A percentile compares a stretch with the other conserved stretches of the same genome.
phyloP scores from a whole-genome alignment of 306 rosid species.

The Trifolium subterraneum region DNA sequence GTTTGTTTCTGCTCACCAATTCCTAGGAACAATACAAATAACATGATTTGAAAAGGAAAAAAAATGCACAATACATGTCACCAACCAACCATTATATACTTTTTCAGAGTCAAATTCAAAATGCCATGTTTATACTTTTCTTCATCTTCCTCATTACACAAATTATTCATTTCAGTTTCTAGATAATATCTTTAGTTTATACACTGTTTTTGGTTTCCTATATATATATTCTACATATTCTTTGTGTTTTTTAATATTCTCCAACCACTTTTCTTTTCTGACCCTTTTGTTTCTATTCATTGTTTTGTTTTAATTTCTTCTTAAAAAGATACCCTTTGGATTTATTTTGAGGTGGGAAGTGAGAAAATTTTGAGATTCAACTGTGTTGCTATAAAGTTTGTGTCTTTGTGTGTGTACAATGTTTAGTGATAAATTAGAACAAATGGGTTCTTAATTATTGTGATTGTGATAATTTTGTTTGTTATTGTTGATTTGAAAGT shows the following conservation, averaged over 20 bases:
- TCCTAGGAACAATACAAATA: background rate
- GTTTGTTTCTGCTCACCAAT: background rate
- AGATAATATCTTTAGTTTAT: background rate
- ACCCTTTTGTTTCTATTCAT: constrained; percentile 19
- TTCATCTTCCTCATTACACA: constrained; percentile 2
- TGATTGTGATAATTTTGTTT: constrained; percentile 33
- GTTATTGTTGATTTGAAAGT: constrained; percentile 34
- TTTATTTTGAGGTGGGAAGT: constrained; percentile 25
- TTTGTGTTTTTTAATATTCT: background rate
- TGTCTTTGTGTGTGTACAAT: background rate
- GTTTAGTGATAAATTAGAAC: background rate
- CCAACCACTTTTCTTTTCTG: background rate
- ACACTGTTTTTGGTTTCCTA: background rate
- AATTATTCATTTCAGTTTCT: background rate
- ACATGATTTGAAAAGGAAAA: background rate
- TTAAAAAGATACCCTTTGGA: background rate
- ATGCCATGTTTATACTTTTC: background rate
- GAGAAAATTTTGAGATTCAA: constrained; percentile 35
- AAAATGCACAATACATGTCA: background rate
- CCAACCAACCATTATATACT: background rate
- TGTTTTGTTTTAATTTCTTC: constrained; percentile 9
- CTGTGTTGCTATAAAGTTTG: background rate
- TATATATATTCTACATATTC: background rate
- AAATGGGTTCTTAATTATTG: constrained; percentile 37
- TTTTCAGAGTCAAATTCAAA: background rate